Percentiles rank a stretch among this genome's conserved stretches.
phyloP scores from a whole-genome alignment of 352 stramenopile genomes.

The Aphanomyces stellatus region DNA sequence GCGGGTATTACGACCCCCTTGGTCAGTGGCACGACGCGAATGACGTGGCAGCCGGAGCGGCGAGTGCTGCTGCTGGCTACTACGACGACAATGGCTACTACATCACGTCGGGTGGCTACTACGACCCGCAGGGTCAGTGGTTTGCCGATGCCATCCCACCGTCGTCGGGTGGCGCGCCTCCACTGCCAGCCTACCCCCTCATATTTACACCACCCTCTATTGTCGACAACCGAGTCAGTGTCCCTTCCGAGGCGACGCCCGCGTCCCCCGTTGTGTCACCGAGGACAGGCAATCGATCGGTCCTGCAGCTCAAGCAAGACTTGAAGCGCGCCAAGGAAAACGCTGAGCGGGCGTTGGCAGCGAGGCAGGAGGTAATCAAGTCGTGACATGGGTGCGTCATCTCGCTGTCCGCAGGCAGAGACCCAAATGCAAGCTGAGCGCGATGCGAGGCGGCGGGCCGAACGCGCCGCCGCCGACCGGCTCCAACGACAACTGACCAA shows the following conservation, averaged over 20 bases:
- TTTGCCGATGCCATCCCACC: no score
- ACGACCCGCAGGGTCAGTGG: no score
- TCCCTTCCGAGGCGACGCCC: no score
- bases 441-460: neutral
- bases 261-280: no score
- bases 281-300: neutral
- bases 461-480: neutral
- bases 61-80: no score
- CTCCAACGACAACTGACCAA: neutral
- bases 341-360: neutral
- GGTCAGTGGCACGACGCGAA: neutral
- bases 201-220: no score
- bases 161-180: no score
- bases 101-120: no score
- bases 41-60: no score
- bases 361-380: neutral
- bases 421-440: constrained; percentile 6
- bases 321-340: neutral
- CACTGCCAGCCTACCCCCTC: no score
- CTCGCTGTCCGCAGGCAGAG: neutral
- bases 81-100: no score
- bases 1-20: constrained; percentile 9
- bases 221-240: no score
- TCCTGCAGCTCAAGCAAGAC: constrained; percentile 9
- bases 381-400: neutral